phyloP scores from a whole-genome alignment of 2,329 filamentous ascomycete genomes.

The Calonectria crousiana region DNA sequence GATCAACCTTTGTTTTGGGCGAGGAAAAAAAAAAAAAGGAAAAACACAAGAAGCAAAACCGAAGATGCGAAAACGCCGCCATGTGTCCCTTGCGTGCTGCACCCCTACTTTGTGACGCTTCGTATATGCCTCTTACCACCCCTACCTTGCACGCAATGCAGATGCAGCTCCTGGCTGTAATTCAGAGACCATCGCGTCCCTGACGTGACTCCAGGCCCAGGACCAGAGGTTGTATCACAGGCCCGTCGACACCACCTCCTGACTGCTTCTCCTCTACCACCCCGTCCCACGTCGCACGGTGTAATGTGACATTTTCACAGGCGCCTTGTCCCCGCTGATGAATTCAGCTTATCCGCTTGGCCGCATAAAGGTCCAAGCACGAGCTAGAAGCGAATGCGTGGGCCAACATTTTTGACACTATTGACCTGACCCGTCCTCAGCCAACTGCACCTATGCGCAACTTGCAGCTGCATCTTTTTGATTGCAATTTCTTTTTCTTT shows the following conservation, averaged over 20 bases:
- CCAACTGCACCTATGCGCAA: neutral
- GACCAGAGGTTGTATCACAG: neutral
- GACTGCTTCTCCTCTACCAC: neutral
- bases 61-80: neutral
- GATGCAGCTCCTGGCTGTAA: neutral
- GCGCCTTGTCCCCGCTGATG: slow-evolving; percentile 7
- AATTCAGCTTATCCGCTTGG: slow-evolving; percentile 14
- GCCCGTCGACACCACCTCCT: slow-evolving; percentile 11
- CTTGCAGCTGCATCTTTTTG: neutral
- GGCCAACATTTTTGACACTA: slow-evolving; percentile 1
- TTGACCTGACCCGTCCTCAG: neutral
- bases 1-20: slow-evolving; percentile 3
- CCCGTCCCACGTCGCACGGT: slow-evolving; percentile 1
- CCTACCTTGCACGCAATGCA: neutral
- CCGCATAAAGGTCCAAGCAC: slow-evolving; percentile 21
- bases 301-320: slow-evolving; percentile 5
- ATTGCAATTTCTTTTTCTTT: neutral
- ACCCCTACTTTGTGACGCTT: neutral
- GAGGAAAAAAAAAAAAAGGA: neutral
- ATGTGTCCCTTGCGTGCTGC: neutral
- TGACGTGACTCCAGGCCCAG: neutral
- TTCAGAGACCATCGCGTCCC: neutral
- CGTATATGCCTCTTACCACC: neutral
- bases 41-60: neutral
- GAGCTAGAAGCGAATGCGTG: slow-evolving; percentile 5